A percentile compares a stretch with the other conserved stretches of the same genome.
These are phyloP conservation scores for Citrus sp. DNA, from an alignment of 345 rosid genomes.

Conservation along the genomic window DNA sequence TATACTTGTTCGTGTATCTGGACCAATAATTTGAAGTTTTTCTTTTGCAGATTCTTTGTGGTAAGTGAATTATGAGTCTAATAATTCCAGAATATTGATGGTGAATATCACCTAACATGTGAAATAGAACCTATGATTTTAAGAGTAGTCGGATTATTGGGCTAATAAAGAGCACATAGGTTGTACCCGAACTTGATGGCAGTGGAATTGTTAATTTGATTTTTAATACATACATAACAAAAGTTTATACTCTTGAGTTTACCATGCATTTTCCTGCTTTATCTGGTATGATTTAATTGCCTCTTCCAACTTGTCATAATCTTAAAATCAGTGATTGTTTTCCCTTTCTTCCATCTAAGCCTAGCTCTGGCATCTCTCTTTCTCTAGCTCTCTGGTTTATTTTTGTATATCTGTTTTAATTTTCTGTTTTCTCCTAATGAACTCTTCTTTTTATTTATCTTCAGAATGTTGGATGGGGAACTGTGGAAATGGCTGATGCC, in stretches of 20 bases:
- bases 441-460: constrained; percentile 2
- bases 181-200: not conserved
- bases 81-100: not conserved
- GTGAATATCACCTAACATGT: not conserved
- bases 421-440: not conserved
- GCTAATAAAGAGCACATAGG: not conserved
- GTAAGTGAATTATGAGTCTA: not conserved
- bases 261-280: not conserved
- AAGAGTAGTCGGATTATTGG: not conserved
- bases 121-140: not conserved
- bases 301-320: not conserved
- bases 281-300: not conserved
- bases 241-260: not conserved
- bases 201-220: too few relatives aligned
- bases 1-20: not conserved
- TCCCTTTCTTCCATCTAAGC: not conserved
- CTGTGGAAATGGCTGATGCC: constrained; percentile 62
- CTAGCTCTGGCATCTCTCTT: not conserved
- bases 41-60: not conserved
- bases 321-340: not conserved
- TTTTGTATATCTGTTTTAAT: not conserved
- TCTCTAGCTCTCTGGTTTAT: not conserved
- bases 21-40: not conserved
- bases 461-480: constrained; percentile 87
- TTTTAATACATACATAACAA: not conserved